Evolutionary conservation across 805 yeast species (phyloP).

Genomic region (Yamadazyma phyllophila): DNA sequence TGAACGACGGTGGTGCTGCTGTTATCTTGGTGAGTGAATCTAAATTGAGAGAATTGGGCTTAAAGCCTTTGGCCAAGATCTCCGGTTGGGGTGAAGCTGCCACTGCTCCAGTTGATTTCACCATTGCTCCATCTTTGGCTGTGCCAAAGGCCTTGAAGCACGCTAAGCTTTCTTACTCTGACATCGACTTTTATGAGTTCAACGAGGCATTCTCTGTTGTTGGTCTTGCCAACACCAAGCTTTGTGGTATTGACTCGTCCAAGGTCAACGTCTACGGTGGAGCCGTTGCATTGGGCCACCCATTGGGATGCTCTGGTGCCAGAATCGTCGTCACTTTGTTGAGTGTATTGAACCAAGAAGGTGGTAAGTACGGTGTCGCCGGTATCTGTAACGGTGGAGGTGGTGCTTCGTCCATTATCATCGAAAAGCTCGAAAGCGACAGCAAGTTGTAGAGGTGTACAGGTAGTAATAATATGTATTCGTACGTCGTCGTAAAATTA

Average conservation of each 20-base stretch:
- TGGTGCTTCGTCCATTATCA: conserved; percentile 91
- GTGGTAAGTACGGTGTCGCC: conserved; percentile 81
- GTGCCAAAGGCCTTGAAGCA: conserved; percentile 94
- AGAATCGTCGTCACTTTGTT: conserved; percentile 83
- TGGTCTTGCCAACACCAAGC: conserved; percentile 83
- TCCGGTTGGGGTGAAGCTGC: conserved; percentile 99
- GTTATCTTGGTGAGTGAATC: conserved; percentile 80
- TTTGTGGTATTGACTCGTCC: conserved; percentile 57
- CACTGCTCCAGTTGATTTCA: conserved; percentile 89
- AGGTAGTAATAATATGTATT: background rate
- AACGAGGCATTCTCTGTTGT: conserved; percentile 98
- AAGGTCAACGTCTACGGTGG: conserved; percentile 92
- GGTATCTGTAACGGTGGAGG: conserved; percentile 99
- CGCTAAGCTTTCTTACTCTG: conserved; percentile 62
- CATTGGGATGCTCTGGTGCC: conserved; percentile 95
- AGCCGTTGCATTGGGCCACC: conserved; percentile 94
- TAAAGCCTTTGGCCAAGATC: conserved; percentile 87
- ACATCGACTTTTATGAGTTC: conserved; percentile 89
- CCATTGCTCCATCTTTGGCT: conserved; percentile 93
- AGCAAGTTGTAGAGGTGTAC: conserved; percentile 29
- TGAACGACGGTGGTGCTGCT: conserved; percentile 98
- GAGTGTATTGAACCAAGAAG: conserved; percentile 79
- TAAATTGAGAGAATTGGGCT: conserved; percentile 79
- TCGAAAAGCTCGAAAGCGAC: conserved; percentile 57
- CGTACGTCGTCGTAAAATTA: background rate